Evolutionary conservation across 768 basidiomycete species (phyloP).

Genomic region (Pleurotus cornucopiae): DNA sequence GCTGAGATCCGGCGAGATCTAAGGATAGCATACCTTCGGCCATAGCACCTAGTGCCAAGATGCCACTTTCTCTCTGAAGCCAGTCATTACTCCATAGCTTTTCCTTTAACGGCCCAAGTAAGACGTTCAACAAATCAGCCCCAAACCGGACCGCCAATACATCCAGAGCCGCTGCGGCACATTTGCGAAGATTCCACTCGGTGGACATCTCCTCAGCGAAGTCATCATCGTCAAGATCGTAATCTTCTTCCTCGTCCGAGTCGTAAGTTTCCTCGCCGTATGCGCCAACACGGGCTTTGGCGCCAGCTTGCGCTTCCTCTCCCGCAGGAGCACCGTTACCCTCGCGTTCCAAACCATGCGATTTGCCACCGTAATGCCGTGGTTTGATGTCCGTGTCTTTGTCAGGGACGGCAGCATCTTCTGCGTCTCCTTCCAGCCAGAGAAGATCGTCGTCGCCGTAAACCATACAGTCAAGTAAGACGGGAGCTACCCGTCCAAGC

Average conservation of each 20-base stretch:
- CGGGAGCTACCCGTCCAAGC: constrained; percentile 87
- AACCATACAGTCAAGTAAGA: constrained; percentile 95
- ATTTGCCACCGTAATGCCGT: constrained; percentile 81
- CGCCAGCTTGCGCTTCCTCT: constrained; percentile 27
- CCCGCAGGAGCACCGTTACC: constrained; percentile 25
- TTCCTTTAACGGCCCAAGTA: constrained; percentile 86
- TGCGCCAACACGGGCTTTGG: constrained; percentile 48
- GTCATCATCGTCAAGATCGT: constrained; percentile 83
- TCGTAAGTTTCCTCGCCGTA: constrained; percentile 82
- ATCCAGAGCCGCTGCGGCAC: constrained; percentile 95
- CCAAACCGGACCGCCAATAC: constrained; percentile 93
- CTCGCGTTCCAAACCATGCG: constrained; percentile 82
- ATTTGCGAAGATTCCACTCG: constrained; percentile 98
- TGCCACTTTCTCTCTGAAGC: constrained; percentile 93
- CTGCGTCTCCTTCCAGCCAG: constrained; percentile 89
- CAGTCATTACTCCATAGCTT: constrained; percentile 92
- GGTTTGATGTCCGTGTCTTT: constrained; percentile 97
- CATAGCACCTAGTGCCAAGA: constrained; percentile 95
- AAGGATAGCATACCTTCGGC: constrained; percentile 74
- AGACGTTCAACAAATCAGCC: constrained; percentile 81
- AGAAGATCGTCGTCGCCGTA: constrained; percentile 96
- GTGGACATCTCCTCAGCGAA: constrained; percentile 97
- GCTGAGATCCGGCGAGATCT: background rate
- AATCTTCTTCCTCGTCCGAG: constrained; percentile 85
- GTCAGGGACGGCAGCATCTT: constrained; percentile 88